Base-by-base conservation (phyloP, 2,329 filamentous ascomycete species). In the Aotearoamyces nothofagi region DNA sequence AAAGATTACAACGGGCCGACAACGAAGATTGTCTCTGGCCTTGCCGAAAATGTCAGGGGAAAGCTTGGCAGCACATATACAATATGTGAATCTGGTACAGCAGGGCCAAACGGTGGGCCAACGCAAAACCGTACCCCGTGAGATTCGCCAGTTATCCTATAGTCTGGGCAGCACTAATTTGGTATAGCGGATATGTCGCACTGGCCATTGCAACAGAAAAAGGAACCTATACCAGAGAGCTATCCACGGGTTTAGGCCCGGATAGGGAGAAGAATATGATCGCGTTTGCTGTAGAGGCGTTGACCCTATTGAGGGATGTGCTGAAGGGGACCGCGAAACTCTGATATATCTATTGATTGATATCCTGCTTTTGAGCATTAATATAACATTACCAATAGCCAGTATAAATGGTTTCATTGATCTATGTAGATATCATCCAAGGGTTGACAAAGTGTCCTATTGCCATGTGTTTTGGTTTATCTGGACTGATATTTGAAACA, bases 241-340 rank as follows among this genome's bases (percentile, higher is more conserved):
- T 69, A 15, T 58, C 67, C 29, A 75, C 69, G 1, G 65, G 61
- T 5, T 47, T 61, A 14, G 60, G 56, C 6, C 54, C 47, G 3
- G 60, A 74, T 42, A 52, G 71, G 32, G 61, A 66, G 43, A 61
- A 39, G 28, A 78, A 77, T 43, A 77, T 77, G 71, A 56, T 75
- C 33, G 48, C 49, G 20, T 77, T 77, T 57, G 68, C 70, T 0
- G 54, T 58, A 3, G 68, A 69, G 46, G 67, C 54, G 14, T 50
- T 75, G 52, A 60, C 45, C 41, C 44, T 75, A 36, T 45, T 74
- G 38, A 58, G 55, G 40, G 69, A 74, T 50, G 61, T 69, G 17
- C 57, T 74, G 22, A 57, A 40, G 14, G 45, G 44, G 1, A 43
- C 46, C 29, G 43, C 37, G 5, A 57, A 46, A 36, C 35, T 47